phyloP scores from a whole-genome alignment of 352 stramenopile species.

The Peronospora belbahrii region DNA sequence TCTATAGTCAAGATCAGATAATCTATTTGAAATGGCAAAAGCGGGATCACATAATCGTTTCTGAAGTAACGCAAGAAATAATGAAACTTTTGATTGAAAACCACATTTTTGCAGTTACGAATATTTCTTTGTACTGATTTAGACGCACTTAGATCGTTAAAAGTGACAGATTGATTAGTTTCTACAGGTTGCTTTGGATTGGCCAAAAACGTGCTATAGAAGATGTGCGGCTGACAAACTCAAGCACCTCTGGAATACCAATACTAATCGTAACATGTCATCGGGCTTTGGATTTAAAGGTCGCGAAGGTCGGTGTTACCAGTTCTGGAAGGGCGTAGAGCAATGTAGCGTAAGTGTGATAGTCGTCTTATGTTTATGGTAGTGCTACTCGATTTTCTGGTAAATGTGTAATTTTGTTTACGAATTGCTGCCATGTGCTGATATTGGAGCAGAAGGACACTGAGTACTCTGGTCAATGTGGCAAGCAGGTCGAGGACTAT shows the following conservation, averaged over 20 bases:
- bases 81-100: too few relatives aligned
- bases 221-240: neutral
- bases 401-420: neutral
- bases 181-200: neutral
- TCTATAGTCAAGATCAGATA: too few relatives aligned
- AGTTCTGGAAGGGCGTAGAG: constrained; percentile 91
- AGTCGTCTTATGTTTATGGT: constrained; percentile 11
- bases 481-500: constrained; percentile 89
- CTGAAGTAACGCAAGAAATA: too few relatives aligned
- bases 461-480: constrained; percentile 69
- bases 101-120: too few relatives aligned
- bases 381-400: neutral
- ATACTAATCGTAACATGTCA: constrained; percentile 63
- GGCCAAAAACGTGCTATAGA: constrained; percentile 1
- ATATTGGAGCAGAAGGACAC: constrained; percentile 61
- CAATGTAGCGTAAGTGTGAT: constrained; percentile 91
- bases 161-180: too few relatives aligned
- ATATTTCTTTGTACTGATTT: too few relatives aligned
- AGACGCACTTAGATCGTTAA: too few relatives aligned
- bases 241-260: constrained; percentile 3
- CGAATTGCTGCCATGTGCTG: constrained; percentile 3
- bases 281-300: constrained; percentile 92
- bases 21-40: too few relatives aligned
- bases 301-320: constrained; percentile 88
- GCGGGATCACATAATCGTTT: too few relatives aligned